phyloP scores from a whole-genome alignment of 306 rosid species.

The Luffa acutangula region DNA sequence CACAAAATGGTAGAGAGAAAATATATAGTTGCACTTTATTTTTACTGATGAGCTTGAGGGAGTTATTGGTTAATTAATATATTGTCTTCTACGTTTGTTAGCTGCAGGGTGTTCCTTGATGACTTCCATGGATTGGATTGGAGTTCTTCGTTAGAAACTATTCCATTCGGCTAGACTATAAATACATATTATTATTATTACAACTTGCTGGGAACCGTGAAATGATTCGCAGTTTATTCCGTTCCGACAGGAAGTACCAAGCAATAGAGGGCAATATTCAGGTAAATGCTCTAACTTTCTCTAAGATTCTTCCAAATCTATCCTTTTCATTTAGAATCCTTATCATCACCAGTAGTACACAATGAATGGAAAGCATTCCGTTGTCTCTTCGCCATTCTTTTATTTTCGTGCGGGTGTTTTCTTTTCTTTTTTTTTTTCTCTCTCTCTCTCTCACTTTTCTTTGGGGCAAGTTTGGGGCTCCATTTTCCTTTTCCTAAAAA shows the following conservation, averaged over 20 bases:
- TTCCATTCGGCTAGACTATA: neutral
- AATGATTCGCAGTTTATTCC: neutral
- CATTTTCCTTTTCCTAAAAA: too few species aligned
- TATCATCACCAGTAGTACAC: neutral
- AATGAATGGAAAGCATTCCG: neutral
- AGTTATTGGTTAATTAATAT: too few species aligned
- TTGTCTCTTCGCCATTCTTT: neutral
- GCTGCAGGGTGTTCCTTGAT: too few species aligned
- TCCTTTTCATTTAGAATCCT: neutral
- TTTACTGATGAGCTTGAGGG: too few species aligned
- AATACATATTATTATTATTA: neutral
- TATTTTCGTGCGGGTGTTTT: neutral
- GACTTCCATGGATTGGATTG: neutral
- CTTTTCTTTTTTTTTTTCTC: too few species aligned
- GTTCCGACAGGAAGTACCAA: neutral
- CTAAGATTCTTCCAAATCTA: neutral
- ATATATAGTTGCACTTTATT: too few species aligned
- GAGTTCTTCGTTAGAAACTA: neutral
- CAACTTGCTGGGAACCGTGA: neutral
- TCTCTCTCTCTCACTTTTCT: neutral
- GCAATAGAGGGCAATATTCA: constrained; percentile 4
- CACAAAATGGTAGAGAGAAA: too few species aligned
- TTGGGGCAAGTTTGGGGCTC: too few species aligned
- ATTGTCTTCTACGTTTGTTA: too few species aligned
- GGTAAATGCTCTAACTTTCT: neutral